These are phyloP conservation scores for Chlorella ohadii DNA, from an alignment of 139 green algal genomes.

Conservation along the genomic window DNA sequence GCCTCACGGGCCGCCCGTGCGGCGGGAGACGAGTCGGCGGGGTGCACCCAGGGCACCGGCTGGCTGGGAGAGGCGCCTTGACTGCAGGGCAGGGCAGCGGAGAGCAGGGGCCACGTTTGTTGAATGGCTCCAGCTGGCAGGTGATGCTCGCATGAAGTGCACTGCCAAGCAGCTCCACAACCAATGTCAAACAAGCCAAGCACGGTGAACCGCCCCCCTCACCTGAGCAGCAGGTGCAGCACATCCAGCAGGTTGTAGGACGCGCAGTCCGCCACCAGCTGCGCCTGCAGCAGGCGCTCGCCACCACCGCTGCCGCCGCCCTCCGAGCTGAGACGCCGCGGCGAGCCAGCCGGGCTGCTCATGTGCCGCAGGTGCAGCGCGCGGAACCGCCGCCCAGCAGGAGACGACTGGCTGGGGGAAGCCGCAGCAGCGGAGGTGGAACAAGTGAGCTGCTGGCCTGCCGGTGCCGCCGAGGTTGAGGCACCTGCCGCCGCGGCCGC, in stretches of 20 bases:
- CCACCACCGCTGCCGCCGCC: background rate
- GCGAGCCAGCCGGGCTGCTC: background rate
- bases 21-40: background rate
- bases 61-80: background rate
- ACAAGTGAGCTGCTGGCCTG: background rate
- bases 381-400: background rate
- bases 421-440: background rate
- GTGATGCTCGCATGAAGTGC: no score
- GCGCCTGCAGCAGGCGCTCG: background rate
- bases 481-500: no score
- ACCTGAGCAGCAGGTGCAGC: conserved; percentile 25
- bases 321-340: background rate
- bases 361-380: background rate
- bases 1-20: background rate
- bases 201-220: background rate
- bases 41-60: background rate
- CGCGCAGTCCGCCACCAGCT: conserved; percentile 9
- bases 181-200: background rate
- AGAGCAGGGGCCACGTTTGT: background rate
- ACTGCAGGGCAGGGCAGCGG: background rate
- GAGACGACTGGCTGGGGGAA: background rate
- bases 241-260: background rate
- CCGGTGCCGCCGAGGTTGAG: background rate
- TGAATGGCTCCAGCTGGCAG: background rate
- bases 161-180: no score